phyloP scores from a whole-genome alignment of 2,329 filamentous ascomycete genomes.

The Didymellaceae sp. region DNA sequence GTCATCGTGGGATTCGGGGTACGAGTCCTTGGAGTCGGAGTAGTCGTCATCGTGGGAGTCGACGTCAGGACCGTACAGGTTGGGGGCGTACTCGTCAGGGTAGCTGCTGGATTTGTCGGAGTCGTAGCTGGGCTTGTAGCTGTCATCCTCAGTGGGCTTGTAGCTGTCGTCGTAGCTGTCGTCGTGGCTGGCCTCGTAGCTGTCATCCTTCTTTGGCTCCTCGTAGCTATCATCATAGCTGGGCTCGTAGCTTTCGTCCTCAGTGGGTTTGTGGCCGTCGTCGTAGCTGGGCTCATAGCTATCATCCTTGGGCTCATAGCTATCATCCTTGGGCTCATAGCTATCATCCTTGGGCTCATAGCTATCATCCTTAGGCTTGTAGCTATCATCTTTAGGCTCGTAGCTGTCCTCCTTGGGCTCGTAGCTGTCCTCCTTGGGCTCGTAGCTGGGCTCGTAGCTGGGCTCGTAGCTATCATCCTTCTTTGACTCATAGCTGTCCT shows the following conservation, averaged over 20 bases:
- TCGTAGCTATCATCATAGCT: too few relatives aligned
- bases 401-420: not conserved
- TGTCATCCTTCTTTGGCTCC: too few relatives aligned
- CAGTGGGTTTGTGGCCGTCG: not conserved
- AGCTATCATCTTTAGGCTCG: not conserved
- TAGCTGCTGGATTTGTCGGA: not conserved
- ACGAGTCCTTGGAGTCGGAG: not conserved
- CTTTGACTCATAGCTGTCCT: not conserved
- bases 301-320: too few relatives aligned
- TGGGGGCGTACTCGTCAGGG: not conserved
- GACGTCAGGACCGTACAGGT: not conserved
- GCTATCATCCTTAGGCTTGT: not conserved
- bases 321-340: too few relatives aligned
- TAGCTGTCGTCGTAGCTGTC: not conserved
- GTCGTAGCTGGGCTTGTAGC: not conserved
- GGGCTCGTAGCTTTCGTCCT: not conserved
- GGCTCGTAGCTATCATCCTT: not conserved
- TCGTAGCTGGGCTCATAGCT: too few relatives aligned
- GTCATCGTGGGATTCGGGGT: not conserved
- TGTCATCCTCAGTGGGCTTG: not conserved
- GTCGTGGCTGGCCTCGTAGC: too few relatives aligned
- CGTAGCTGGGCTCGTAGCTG: not conserved
- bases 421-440: not conserved
- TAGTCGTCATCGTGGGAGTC: too few relatives aligned
- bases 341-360: too few relatives aligned